These are phyloP conservation scores for Rhytidhysteron rufulum DNA, from an alignment of 2,329 filamentous ascomycete genomes.

Conservation along the genomic window DNA sequence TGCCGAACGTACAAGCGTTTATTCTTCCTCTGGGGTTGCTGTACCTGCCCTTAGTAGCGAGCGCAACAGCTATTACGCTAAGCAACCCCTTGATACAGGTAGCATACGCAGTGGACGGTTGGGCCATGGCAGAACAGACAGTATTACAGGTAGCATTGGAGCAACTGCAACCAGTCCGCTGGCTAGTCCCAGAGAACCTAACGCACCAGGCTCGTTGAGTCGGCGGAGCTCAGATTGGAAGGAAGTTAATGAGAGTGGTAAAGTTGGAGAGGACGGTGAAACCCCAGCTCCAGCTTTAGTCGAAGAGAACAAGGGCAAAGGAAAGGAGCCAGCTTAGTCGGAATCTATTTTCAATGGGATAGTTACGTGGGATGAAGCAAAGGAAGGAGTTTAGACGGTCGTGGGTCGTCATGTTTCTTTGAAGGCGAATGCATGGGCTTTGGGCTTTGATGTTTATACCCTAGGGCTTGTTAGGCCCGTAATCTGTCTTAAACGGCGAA, in stretches of 20 bases:
- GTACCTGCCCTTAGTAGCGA: slow-evolving; percentile 67
- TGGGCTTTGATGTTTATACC: slow-evolving; percentile 1
- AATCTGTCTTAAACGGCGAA: too few species aligned
- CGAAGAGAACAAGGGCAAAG: slow-evolving; percentile 12
- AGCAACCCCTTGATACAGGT: slow-evolving; percentile 59
- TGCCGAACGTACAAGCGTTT: slow-evolving; percentile 73
- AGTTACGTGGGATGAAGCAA: not conserved
- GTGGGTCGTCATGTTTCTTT: not conserved
- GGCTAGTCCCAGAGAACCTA: slow-evolving; percentile 47
- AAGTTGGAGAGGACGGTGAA: slow-evolving; percentile 21
- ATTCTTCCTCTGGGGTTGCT: slow-evolving; percentile 64
- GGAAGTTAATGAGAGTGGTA: slow-evolving; percentile 25
- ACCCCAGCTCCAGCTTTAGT: slow-evolving; percentile 8
- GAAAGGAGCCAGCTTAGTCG: slow-evolving; percentile 2
- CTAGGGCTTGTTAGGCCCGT: slow-evolving; percentile 1
- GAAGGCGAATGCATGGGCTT: not conserved
- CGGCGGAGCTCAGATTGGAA: slow-evolving; percentile 35
- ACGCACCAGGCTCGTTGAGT: slow-evolving; percentile 26
- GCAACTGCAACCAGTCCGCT: slow-evolving; percentile 55
- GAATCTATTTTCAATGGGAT: not conserved
- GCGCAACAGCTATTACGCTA: slow-evolving; percentile 73
- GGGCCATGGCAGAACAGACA: slow-evolving; percentile 77
- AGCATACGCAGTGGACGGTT: slow-evolving; percentile 75
- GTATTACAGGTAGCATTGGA: slow-evolving; percentile 71
- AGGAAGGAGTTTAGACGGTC: not conserved